Conservation (phyloP, 2,329 filamentous ascomycete species). For the Nothophoma quercina region DNA sequence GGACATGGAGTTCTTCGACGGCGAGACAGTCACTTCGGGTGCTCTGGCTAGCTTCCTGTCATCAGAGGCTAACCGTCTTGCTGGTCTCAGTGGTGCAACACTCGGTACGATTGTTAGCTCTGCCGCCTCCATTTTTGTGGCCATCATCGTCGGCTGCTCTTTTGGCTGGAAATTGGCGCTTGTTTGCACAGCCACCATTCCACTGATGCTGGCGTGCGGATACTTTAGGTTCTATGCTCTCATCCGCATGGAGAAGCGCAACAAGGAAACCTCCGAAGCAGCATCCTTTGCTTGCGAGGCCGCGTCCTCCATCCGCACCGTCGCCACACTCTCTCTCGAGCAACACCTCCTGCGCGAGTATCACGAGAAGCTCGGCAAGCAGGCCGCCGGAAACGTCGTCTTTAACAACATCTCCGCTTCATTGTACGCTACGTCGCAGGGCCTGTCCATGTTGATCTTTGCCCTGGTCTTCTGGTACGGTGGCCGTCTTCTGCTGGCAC, state of each 20-base stretch:
- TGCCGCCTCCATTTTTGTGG: slow-evolving; percentile 76
- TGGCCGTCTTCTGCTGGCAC: slow-evolving; percentile 38
- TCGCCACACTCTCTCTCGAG: slow-evolving; percentile 91
- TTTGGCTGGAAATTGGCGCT: slow-evolving; percentile 90
- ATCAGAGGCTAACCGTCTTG: slow-evolving; percentile 85
- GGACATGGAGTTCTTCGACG: slow-evolving; percentile 91
- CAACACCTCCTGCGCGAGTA: slow-evolving; percentile 79
- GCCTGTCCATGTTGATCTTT: slow-evolving; percentile 63
- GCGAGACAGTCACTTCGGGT: slow-evolving; percentile 87
- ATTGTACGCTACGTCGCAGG: slow-evolving; percentile 86
- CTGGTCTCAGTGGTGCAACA: slow-evolving; percentile 86
- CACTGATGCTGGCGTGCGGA: slow-evolving; percentile 78
- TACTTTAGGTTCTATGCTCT: slow-evolving; percentile 90
- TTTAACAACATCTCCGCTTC: slow-evolving; percentile 79
- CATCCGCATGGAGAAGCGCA: slow-evolving; percentile 80
- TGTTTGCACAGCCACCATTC: slow-evolving; percentile 81
- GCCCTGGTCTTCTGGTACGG: slow-evolving; percentile 52
- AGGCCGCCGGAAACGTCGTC: slow-evolving; percentile 72
- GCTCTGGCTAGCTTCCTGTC: slow-evolving; percentile 74
- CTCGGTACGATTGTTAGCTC: slow-evolving; percentile 87
- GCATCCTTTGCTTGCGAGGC: slow-evolving; percentile 93
- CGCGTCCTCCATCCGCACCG: slow-evolving; percentile 91
- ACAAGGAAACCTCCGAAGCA: slow-evolving; percentile 78
- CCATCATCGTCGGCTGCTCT: slow-evolving; percentile 71
- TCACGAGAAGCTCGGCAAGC: slow-evolving; percentile 70